Conservation (phyloP, 805 yeast genomes). For the Torulaspora delbrueckii region DNA sequence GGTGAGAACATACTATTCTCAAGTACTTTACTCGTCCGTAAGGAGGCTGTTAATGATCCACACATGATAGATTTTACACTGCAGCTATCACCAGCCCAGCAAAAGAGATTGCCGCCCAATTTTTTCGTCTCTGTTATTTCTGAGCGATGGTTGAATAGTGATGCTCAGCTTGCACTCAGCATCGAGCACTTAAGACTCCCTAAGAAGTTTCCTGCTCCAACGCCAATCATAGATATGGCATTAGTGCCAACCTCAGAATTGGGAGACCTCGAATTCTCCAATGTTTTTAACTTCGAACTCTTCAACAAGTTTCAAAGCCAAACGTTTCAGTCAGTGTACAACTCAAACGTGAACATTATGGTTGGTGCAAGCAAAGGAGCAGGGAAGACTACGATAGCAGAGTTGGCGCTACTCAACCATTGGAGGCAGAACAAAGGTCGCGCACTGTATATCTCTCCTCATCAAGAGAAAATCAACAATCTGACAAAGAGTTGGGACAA, state of each 20-base stretch:
- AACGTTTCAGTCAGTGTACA: conserved; percentile 54
- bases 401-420: conserved; percentile 63
- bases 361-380: conserved; percentile 71
- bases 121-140: conserved; percentile 69
- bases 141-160: conserved; percentile 82
- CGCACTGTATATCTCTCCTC: conserved; percentile 66
- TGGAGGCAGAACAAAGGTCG: conserved; percentile 71
- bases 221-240: conserved; percentile 28
- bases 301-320: conserved; percentile 79
- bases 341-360: conserved; percentile 54
- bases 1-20: conserved; percentile 67
- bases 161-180: conserved; percentile 54
- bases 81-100: conserved; percentile 26
- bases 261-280: conserved; percentile 44
- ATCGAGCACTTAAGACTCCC: conserved; percentile 25
- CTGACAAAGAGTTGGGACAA: conserved; percentile 49
- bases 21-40: conserved; percentile 51
- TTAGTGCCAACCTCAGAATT: conserved; percentile 47
- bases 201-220: conserved; percentile 31
- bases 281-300: conserved; percentile 41
- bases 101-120: conserved; percentile 53
- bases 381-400: conserved; percentile 70
- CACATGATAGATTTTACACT: conserved; percentile 63
- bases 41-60: conserved; percentile 46
- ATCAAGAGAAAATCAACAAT: conserved; percentile 49